phyloP scores from a whole-genome alignment of 2,329 filamentous ascomycete species.

The Calycina herbarum region DNA sequence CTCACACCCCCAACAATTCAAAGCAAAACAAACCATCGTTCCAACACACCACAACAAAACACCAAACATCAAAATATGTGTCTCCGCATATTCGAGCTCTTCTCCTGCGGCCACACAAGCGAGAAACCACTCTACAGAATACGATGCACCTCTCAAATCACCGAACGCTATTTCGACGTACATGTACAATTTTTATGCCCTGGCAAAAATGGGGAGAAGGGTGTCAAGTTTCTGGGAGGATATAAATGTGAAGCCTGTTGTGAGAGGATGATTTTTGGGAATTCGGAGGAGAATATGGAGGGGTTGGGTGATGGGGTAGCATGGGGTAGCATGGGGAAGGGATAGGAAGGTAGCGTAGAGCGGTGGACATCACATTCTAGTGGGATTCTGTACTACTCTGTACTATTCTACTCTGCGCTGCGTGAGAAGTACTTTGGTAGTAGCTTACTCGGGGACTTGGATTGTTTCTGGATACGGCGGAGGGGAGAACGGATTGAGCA shows the following conservation, averaged over 20 bases:
- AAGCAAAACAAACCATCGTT: not conserved
- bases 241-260: not conserved
- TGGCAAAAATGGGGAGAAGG: not conserved
- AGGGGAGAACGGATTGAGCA: too few relatives aligned
- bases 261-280: not conserved
- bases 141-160: not conserved
- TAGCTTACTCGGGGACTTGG: too few relatives aligned
- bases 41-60: not conserved
- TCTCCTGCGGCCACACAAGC: not conserved
- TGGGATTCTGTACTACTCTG: too few relatives aligned
- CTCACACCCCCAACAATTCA: not conserved
- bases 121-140: not conserved
- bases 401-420: too few relatives aligned
- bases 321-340: too few relatives aligned
- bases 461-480: too few relatives aligned
- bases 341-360: too few relatives aligned
- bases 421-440: too few relatives aligned
- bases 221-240: not conserved
- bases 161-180: not conserved
- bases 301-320: not conserved
- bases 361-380: too few relatives aligned
- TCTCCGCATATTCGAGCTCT: slow-evolving; percentile 5
- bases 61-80: not conserved
- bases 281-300: not conserved
- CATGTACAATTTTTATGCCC: not conserved